Conservation (phyloP, 805 yeast species). For the Aciculoconidium aculeatum region DNA sequence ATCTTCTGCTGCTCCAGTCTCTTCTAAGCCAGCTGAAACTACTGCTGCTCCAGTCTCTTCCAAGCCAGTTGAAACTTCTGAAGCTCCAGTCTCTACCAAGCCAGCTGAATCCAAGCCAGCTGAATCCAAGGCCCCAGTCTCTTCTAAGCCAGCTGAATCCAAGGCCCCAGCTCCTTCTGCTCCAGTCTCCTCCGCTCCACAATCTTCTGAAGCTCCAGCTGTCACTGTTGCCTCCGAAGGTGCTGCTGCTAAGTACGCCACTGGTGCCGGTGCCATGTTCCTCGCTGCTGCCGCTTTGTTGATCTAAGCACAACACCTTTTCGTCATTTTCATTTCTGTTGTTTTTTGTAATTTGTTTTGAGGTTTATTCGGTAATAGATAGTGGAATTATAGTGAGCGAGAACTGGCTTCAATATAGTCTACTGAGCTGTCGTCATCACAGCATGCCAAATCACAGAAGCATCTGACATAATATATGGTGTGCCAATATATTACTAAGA, state of each 20-base stretch:
- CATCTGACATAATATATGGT: too few relatives aligned
- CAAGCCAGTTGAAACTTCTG: constrained; percentile 5
- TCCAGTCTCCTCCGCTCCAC: constrained; percentile 6
- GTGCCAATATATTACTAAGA: too few relatives aligned
- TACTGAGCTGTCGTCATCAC: too few relatives aligned
- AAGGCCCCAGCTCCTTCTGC: constrained; percentile 2
- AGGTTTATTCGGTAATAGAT: too few relatives aligned
- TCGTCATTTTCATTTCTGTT: too few relatives aligned
- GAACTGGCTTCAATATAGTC: too few relatives aligned
- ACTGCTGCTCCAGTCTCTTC: constrained; percentile 6
- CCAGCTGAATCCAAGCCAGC: too few relatives aligned
- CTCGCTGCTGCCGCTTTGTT: constrained; percentile 12
- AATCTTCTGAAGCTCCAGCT: constrained; percentile 20
- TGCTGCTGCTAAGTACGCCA: constrained; percentile 11
- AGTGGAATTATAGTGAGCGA: too few relatives aligned
- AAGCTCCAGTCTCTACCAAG: constrained; percentile 5
- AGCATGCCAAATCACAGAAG: too few relatives aligned
- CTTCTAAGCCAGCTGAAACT: constrained; percentile 7
- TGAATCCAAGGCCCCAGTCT: constrained; percentile 4
- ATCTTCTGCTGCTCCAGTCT: constrained; percentile 4
- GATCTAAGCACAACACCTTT: too few relatives aligned
- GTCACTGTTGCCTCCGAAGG: constrained; percentile 18
- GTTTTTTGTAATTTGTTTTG: too few relatives aligned
- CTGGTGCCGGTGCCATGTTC: constrained; percentile 12
- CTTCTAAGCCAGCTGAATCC: constrained; percentile 7